Conservation (phyloP, 768 basidiomycete species). For the Naganishia onofrii region DNA sequence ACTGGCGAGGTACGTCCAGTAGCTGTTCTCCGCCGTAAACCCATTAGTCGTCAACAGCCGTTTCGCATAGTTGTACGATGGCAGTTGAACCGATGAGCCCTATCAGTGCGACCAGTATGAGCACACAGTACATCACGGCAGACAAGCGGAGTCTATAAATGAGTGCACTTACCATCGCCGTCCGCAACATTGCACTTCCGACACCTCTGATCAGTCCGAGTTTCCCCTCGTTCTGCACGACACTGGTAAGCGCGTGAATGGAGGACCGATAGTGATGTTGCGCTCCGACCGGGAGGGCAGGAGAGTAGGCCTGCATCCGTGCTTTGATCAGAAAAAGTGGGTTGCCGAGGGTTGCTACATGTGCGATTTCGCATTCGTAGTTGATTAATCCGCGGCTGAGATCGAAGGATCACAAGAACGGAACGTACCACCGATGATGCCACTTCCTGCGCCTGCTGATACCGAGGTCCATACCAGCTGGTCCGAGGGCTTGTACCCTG, state of each 20-base stretch:
- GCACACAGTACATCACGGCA: neutral
- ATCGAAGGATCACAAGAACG: neutral
- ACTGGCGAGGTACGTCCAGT: slow-evolving; percentile 82
- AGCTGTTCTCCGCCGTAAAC: slow-evolving; percentile 70
- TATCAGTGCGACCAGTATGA: slow-evolving; percentile 23
- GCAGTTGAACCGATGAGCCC: slow-evolving; percentile 75
- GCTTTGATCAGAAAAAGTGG: slow-evolving; percentile 84
- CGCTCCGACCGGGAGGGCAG: slow-evolving; percentile 85
- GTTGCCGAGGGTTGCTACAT: slow-evolving; percentile 46
- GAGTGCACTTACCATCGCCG: slow-evolving; percentile 66
- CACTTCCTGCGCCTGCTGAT: slow-evolving; percentile 81
- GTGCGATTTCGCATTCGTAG: neutral
- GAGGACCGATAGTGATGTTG: slow-evolving; percentile 88
- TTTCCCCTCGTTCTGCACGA: slow-evolving; percentile 71
- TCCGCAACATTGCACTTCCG: slow-evolving; percentile 87
- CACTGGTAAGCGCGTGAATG: slow-evolving; percentile 73
- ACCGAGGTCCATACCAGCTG: slow-evolving; percentile 75
- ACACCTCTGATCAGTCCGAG: slow-evolving; percentile 84
- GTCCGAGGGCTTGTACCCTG: slow-evolving; percentile 65
- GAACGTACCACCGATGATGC: slow-evolving; percentile 76
- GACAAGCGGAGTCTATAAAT: too few species aligned
- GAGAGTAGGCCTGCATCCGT: slow-evolving; percentile 98
- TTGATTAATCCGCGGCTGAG: neutral
- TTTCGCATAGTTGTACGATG: slow-evolving; percentile 93
- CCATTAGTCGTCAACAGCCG: slow-evolving; percentile 67